Evolutionary conservation across 2,329 filamentous ascomycete species (phyloP), one percentile per base, ranked within the genome.

Genomic region (Alternaria sp.): DNA sequence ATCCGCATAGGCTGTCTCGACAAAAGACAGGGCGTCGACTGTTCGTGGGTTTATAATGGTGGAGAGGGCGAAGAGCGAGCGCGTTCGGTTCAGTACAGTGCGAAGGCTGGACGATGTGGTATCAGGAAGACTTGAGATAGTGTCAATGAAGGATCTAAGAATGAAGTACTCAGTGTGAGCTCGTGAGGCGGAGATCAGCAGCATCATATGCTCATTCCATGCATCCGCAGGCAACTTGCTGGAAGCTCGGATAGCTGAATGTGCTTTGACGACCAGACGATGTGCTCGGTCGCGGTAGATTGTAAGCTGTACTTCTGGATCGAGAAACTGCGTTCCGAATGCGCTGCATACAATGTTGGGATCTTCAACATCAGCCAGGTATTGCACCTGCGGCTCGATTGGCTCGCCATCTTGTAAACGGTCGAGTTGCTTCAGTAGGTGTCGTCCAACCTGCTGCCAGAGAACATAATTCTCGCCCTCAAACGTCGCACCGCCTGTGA

Each of bases 381-480:
- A 62, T 11, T 51, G 55, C 0, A 45, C 34, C 1, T 59, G 55
- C 12, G 44, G 45, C 40, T 59, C 59, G 4, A 49, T 22, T 0
- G 20, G n/a, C 12, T 48, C 34, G 59, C 70, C 34, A 40, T 56
- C 50, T 22, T 59, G 50, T 18, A 60, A 4, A 20, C 48, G 43
- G 30, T 57, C 60, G 1, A 63, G 38, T 38, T 63, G 57, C 54
- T 78, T 77, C 38, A 77, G 60, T 20, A 80, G 65, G 43, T 71
- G 69, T 3, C 72, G 68, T 5, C 73, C 71, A 22, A 80, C 68
- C 66, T 82, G 78, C 58, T 80, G 79, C 59, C 76, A 75, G 53
- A 81, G 75, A 8, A 80, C 79, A 57, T 78, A 80, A 53, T 80
- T 82, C 57, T 82, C 81, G 5, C 80, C 80, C 49, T 80, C 78